Conservation (phyloP, 2,329 filamentous ascomycete genomes). For the Neoarthrinium moseri region DNA sequence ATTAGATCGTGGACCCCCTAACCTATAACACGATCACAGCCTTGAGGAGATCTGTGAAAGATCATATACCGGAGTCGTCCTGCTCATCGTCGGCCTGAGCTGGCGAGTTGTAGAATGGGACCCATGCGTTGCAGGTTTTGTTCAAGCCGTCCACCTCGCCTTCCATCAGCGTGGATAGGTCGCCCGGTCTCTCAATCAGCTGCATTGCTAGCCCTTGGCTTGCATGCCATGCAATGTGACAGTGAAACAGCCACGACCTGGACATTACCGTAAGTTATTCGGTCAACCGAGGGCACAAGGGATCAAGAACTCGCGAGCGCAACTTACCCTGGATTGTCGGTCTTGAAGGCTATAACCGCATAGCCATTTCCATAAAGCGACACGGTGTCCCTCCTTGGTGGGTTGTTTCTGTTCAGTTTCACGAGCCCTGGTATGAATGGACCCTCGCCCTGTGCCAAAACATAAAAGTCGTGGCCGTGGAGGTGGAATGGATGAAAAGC, state of each 20-base stretch:
- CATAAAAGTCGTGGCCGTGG: conserved; percentile 40
- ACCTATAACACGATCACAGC: too few species aligned
- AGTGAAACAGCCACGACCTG: conserved; percentile 26
- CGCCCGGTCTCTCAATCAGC: conserved; percentile 37
- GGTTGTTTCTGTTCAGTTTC: conserved; percentile 23
- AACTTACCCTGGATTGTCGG: conserved; percentile 17
- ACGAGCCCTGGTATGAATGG: conserved; percentile 23
- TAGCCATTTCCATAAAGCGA: neutral
- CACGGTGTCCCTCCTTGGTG: neutral
- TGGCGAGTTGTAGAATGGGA: neutral
- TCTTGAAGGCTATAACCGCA: conserved; percentile 2
- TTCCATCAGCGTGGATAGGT: conserved; percentile 22
- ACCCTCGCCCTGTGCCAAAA: conserved; percentile 31
- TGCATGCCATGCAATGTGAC: conserved; percentile 48
- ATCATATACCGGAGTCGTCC: conserved; percentile 6
- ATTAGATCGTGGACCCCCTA: too few species aligned
- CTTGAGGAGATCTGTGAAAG: too few species aligned
- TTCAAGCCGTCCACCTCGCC: conserved; percentile 20
- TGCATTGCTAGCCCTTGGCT: conserved; percentile 49
- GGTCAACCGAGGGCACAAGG: neutral
- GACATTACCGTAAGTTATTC: neutral
- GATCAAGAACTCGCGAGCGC: neutral
- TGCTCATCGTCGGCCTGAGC: neutral
- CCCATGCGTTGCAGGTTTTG: conserved; percentile 24
- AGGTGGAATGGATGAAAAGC: conserved; percentile 31